Evolutionary conservation across 1,139 yeast species (phyloP).

Genomic region (Pichia sp.): DNA sequence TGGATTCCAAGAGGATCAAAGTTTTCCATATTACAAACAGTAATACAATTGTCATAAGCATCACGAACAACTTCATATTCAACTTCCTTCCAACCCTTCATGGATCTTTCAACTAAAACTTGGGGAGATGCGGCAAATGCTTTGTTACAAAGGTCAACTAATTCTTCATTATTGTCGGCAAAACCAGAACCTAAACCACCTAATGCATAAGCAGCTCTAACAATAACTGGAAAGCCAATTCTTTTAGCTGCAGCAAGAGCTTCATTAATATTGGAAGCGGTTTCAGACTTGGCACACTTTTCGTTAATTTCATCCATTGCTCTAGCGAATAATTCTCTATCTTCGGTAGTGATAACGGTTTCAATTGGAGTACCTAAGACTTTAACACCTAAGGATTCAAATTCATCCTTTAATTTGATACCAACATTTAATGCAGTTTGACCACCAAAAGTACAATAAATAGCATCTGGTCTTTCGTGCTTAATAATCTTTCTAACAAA

Average conservation of each 20-base stretch:
- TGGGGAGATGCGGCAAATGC: slow-evolving; percentile 97
- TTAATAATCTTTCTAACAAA: slow-evolving; percentile 92
- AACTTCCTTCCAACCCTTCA: slow-evolving; percentile 99
- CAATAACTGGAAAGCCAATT: slow-evolving; percentile 93
- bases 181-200: slow-evolving; percentile 99
- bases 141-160: slow-evolving; percentile 76
- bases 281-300: slow-evolving; percentile 89
- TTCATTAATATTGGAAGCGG: slow-evolving; percentile 74
- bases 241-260: slow-evolving; percentile 79
- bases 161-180: slow-evolving; percentile 83
- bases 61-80: slow-evolving; percentile 99
- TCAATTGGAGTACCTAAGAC: slow-evolving; percentile 96
- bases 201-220: slow-evolving; percentile 94
- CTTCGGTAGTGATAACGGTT: slow-evolving; percentile 94
- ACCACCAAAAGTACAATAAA: slow-evolving; percentile 96
- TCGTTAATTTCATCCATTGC: slow-evolving; percentile 94
- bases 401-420: slow-evolving; percentile 91
- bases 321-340: slow-evolving; percentile 88
- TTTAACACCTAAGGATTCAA: slow-evolving; percentile 83
- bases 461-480: slow-evolving; percentile 95
- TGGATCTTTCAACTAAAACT: slow-evolving; percentile 88
- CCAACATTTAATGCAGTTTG: slow-evolving; percentile 97
- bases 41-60: slow-evolving; percentile 94
- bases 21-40: slow-evolving; percentile 99
- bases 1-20: slow-evolving; percentile 98